Base-by-base conservation (phyloP, 306 rosid species). In the Canavalia gladiata region DNA sequence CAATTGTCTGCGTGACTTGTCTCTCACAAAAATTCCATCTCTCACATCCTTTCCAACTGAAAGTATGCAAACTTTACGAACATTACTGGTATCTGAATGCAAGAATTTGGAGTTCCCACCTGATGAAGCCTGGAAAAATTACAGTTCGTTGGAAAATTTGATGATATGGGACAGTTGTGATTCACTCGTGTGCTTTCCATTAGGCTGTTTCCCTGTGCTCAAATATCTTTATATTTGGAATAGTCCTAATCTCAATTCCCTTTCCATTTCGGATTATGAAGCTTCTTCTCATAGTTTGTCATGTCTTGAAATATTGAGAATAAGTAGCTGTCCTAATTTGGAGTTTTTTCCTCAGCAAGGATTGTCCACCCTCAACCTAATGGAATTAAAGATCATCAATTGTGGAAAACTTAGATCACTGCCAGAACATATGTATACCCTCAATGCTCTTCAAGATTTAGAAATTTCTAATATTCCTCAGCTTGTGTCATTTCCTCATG, bases 351-450 rank as follows among this genome's bases (percentile, higher is more conserved):
- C 65, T 25, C 77, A 73, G n/a, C 2, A 52, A 35, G 66, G 77
- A 54, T 54, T 54, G 25, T 55, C 52, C 50, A 37, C 77, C 39
- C 66, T 66, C 39, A 73, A 73, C 52, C 25, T 57, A 42, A 29
- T 42, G 50, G 34, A 18, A 6, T 5, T 74, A 0, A 9, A 56
- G 49, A 52, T 74, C 67, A 18, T 25, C 2, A 8, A 41, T 18
- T 74, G 78, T 74, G 78, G 35, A 56, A 72, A 56, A 57, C 67
- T 74, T 39, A 41, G 29, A 55, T 74, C 67, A 55, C 41, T 56
- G 3, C 67, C 67, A 10, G 78, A 74, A 25, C 39, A 1, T 39
- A 74, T 74, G 51, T 8, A 10, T 52, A 56, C 39, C 11, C 67
- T 74, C 54, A 37, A 9, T 6, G 18, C 35, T 18, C 66, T 72